Conservation (phyloP, 805 yeast species). For the Pichia insulana region DNA sequence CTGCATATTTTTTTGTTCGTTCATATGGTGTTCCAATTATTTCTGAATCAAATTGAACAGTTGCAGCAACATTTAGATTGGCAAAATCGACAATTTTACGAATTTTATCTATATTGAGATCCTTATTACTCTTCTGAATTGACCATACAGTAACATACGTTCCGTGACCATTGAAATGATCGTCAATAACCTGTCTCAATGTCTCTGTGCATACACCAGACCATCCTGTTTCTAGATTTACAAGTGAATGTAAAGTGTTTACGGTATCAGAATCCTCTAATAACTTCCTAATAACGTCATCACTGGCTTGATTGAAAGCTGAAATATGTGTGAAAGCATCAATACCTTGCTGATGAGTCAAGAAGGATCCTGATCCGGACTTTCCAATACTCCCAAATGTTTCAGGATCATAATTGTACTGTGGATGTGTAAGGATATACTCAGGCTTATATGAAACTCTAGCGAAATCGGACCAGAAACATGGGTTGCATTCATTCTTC, state of each 20-base stretch:
- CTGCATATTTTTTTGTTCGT: slow-evolving; percentile 9
- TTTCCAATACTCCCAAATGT: slow-evolving; percentile 16
- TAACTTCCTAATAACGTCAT: slow-evolving; percentile 46
- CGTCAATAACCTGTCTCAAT: slow-evolving; percentile 23
- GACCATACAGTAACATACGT: slow-evolving; percentile 9
- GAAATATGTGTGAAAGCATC: slow-evolving; percentile 43
- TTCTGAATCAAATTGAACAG: background rate
- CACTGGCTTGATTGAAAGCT: slow-evolving; percentile 39
- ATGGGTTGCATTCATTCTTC: slow-evolving; percentile 36
- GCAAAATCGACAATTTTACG: slow-evolving; percentile 2
- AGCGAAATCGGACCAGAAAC: slow-evolving; percentile 69
- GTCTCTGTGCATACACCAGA: slow-evolving; percentile 58
- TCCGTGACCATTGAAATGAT: slow-evolving; percentile 10
- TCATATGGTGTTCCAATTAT: background rate
- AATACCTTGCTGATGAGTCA: slow-evolving; percentile 45
- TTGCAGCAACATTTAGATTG: slow-evolving; percentile 1
- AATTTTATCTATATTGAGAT: slow-evolving; percentile 6
- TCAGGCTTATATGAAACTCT: slow-evolving; percentile 58
- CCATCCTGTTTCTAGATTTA: slow-evolving; percentile 79
- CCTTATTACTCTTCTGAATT: background rate
- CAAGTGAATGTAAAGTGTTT: slow-evolving; percentile 59
- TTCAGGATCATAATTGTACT: slow-evolving; percentile 50
- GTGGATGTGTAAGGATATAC: slow-evolving; percentile 42
- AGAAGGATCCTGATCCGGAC: slow-evolving; percentile 33
- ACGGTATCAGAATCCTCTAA: slow-evolving; percentile 72